A percentile compares a stretch with the other conserved stretches of the same genome.
phyloP scores from a whole-genome alignment of 805 yeast species.

The Pichia sporocuriosa region DNA sequence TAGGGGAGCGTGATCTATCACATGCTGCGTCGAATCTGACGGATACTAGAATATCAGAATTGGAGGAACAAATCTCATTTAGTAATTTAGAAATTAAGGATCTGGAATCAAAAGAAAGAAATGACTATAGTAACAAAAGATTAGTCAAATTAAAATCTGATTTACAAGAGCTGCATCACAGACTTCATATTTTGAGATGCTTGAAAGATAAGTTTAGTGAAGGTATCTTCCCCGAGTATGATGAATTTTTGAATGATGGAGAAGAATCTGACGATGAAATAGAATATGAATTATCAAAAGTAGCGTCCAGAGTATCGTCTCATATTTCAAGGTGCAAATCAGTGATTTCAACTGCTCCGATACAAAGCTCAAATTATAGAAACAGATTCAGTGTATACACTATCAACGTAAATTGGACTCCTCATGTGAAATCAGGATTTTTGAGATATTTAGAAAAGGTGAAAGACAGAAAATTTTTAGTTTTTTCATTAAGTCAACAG shows the following conservation, averaged over 20 bases:
- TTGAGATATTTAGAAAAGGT: conserved; percentile 43
- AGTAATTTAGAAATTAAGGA: conserved; percentile 24
- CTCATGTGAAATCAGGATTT: conserved; percentile 53
- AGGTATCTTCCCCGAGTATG: conserved; percentile 24
- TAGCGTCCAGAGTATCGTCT: conserved; percentile 15
- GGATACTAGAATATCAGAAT: conserved; percentile 30
- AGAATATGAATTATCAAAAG: conserved; percentile 12
- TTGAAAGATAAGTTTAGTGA: conserved; percentile 21
- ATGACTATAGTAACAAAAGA: conserved; percentile 11
- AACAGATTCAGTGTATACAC: conserved; percentile 76
- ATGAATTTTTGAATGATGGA: conserved; percentile 20
- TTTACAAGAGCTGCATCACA: conserved; percentile 28
- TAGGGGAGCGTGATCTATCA: conserved; percentile 51
- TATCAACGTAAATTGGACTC: conserved; percentile 73
- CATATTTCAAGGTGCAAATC: conserved; percentile 16
- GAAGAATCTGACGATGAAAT: conserved; percentile 20
- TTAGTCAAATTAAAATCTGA: conserved; percentile 21
- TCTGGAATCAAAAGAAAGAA: conserved; percentile 10
- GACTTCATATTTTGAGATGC: conserved; percentile 21
- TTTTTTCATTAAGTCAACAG: conserved; percentile 26
- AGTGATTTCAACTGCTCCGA: conserved; percentile 25
- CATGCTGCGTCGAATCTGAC: conserved; percentile 45
- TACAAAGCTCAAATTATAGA: conserved; percentile 27
- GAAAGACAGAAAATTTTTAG: conserved; percentile 21
- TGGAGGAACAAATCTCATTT: conserved; percentile 33